phyloP scores from a whole-genome alignment of 1,284 basidiomycete species.

The Pseudozyma pruni region DNA sequence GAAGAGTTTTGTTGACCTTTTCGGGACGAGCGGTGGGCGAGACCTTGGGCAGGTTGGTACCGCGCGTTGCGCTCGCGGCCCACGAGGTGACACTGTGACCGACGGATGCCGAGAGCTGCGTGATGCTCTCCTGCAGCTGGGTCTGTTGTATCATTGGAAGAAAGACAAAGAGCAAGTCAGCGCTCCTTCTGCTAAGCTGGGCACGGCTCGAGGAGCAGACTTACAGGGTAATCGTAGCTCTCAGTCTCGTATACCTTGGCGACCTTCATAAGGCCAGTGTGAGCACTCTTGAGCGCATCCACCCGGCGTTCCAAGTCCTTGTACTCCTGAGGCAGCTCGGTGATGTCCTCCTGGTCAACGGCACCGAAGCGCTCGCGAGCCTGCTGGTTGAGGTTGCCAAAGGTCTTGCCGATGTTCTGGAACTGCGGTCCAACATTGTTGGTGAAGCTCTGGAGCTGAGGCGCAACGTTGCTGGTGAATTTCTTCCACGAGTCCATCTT shows the following conservation, averaged over 20 bases:
- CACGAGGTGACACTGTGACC: constrained; percentile 84
- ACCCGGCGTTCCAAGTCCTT: constrained; percentile 93
- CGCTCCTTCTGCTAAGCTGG: too few species aligned
- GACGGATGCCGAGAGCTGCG: constrained; percentile 72
- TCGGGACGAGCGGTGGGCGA: constrained; percentile 73
- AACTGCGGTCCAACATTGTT: constrained; percentile 62
- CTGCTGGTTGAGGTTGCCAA: constrained; percentile 78
- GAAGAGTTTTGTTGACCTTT: constrained; percentile 81
- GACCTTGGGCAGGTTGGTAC: constrained; percentile 72
- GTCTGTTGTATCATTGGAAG: constrained; percentile 18
- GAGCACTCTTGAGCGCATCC: constrained; percentile 83
- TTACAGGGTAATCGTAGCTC: constrained; percentile 70
- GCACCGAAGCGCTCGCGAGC: constrained; percentile 83
- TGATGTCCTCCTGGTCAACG: constrained; percentile 89
- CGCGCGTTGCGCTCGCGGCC: constrained; percentile 87
- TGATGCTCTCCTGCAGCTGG: constrained; percentile 71
- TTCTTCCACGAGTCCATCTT: constrained; percentile 80
- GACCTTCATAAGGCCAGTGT: constrained; percentile 80
- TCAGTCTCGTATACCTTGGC: constrained; percentile 62
- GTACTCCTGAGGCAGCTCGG: constrained; percentile 84
- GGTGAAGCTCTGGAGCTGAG: too few species aligned
- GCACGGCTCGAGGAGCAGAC: constrained; percentile 69
- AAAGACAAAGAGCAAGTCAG: neutral
- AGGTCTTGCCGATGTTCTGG: constrained; percentile 79
- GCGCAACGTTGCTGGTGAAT: constrained; percentile 53